A percentile compares a stretch with the other conserved stretches of the same genome.
Evolutionary conservation across 192 early-diverging fungal species (phyloP).

Genomic region (Pilaira anomala): DNA sequence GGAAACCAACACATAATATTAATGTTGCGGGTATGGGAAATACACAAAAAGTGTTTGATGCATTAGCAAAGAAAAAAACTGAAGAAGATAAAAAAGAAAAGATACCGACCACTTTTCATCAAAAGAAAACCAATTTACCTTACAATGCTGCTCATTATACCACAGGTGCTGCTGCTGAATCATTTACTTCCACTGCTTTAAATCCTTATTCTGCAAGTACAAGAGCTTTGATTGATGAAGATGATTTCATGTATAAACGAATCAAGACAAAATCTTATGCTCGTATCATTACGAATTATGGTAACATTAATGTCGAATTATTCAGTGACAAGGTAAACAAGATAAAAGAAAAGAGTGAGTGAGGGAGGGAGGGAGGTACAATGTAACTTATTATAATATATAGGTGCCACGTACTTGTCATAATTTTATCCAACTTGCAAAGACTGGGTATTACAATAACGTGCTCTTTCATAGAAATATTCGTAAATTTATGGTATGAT

Average conservation of each 20-base stretch:
- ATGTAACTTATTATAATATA: not conserved
- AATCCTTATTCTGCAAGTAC: slow-evolving; percentile 69
- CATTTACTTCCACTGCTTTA: slow-evolving; percentile 87
- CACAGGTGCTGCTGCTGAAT: slow-evolving; percentile 68
- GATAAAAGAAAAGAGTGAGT: not conserved
- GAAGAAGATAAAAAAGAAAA: slow-evolving; percentile 22
- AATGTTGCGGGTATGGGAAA: slow-evolving; percentile 60
- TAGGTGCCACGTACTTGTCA: slow-evolving; percentile 83
- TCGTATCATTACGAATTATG: slow-evolving; percentile 77
- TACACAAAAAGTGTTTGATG: slow-evolving; percentile 50
- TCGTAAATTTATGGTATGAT: slow-evolving; percentile 86
- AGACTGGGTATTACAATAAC: slow-evolving; percentile 82
- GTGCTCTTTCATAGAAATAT: slow-evolving; percentile 84
- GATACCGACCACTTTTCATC: slow-evolving; percentile 11
- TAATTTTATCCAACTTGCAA: slow-evolving; percentile 89
- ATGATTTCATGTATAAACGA: slow-evolving; percentile 86
- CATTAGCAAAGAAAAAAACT: slow-evolving; percentile 44
- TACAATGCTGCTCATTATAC: slow-evolving; percentile 86
- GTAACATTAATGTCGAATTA: slow-evolving; percentile 78
- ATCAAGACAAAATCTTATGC: slow-evolving; percentile 82
- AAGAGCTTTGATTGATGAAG: slow-evolving; percentile 65
- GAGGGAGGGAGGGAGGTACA: not conserved
- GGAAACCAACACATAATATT: slow-evolving; percentile 59
- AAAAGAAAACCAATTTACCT: slow-evolving; percentile 47
- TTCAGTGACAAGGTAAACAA: slow-evolving; percentile 63